Evolutionary conservation across 2,329 filamentous ascomycete genomes (phyloP).

Genomic region (Cladorrhinum sp.): DNA sequence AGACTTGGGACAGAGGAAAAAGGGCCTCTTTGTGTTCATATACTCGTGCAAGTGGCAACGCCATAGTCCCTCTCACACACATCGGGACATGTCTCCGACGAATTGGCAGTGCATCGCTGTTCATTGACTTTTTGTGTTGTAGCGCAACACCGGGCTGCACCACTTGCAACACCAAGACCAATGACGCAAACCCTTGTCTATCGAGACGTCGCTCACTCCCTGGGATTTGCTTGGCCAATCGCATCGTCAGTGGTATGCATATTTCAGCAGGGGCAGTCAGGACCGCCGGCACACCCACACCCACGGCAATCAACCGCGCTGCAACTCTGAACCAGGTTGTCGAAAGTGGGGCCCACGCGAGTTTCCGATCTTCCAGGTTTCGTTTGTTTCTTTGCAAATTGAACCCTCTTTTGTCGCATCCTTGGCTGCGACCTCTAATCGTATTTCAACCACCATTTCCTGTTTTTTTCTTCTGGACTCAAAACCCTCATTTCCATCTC

Average conservation of each 20-base stretch:
- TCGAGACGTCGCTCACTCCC: background rate
- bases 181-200: conserved; percentile 17
- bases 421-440: background rate
- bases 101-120: background rate
- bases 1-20: background rate
- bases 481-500: background rate
- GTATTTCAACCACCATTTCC: background rate
- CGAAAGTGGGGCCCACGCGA: background rate
- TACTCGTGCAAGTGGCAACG: too few relatives aligned
- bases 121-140: conserved; percentile 4
- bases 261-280: conserved; percentile 19
- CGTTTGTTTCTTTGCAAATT: background rate
- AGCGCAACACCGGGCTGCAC: background rate
- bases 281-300: conserved; percentile 15
- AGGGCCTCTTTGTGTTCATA: background rate
- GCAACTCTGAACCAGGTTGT: background rate
- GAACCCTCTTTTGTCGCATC: background rate
- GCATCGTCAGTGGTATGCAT: background rate
- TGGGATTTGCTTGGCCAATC: background rate
- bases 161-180: conserved; percentile 2
- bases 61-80: background rate
- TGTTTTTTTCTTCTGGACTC: background rate
- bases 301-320: background rate
- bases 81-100: conserved; percentile 3
- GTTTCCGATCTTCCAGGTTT: background rate